These are phyloP conservation scores for Chlorencoelia australis DNA, from an alignment of 2,329 filamentous ascomycete genomes.

Conservation along the genomic window DNA sequence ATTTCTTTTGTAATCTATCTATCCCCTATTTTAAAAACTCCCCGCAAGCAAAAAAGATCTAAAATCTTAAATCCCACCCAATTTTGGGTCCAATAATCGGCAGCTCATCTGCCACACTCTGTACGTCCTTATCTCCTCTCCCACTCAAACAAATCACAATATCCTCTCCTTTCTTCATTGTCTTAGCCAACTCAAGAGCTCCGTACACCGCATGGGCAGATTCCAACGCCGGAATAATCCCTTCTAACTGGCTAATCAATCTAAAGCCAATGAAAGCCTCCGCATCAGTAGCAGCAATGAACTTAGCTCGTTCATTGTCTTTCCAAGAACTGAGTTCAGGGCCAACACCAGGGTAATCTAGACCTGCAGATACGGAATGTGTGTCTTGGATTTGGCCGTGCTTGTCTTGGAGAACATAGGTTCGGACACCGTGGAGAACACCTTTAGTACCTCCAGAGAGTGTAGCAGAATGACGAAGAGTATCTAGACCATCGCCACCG, in stretches of 20 bases:
- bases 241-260: constrained; percentile 76
- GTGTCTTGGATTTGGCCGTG: constrained; percentile 92
- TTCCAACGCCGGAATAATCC: constrained; percentile 94
- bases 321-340: constrained; percentile 92
- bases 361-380: constrained; percentile 89
- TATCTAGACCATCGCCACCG: constrained; percentile 86
- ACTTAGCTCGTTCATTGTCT: constrained; percentile 75
- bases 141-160: constrained; percentile 91
- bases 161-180: constrained; percentile 79
- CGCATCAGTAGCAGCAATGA: constrained; percentile 83
- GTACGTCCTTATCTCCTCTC: constrained; percentile 94
- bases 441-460: constrained; percentile 79
- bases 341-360: constrained; percentile 95
- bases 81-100: constrained; percentile 83
- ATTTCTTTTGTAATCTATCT: too few species aligned
- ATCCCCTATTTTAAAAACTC: neutral
- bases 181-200: constrained; percentile 83
- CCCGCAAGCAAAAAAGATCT: constrained; percentile 11
- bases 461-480: constrained; percentile 75
- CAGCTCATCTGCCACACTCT: constrained; percentile 92
- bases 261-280: constrained; percentile 84
- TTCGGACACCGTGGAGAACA: constrained; percentile 90
- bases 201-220: constrained; percentile 88
- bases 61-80: constrained; percentile 60
- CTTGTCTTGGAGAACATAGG: constrained; percentile 86